Conservation (phyloP, 352 stramenopile genomes). For the Blastocystis sp. region DNA sequence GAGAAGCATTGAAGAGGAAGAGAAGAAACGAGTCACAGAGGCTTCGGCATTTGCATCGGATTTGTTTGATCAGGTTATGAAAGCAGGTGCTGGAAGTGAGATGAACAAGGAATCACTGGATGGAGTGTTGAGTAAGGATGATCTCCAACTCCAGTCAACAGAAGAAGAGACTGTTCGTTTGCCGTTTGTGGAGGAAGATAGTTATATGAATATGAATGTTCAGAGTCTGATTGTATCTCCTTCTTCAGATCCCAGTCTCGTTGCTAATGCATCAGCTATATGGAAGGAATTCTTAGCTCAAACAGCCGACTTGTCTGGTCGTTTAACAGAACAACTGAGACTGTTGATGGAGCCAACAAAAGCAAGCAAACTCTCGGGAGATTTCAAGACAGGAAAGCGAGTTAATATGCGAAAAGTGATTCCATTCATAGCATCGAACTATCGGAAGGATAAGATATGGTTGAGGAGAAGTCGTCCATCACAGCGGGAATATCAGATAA, state of each 20-base stretch:
- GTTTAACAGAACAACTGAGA: constrained; percentile 93
- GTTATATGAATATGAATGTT: constrained; percentile 50
- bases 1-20: not conserved
- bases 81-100: not conserved
- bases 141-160: not conserved
- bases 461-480: constrained; percentile 91
- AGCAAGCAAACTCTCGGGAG: constrained; percentile 86
- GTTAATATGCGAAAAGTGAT: constrained; percentile 99
- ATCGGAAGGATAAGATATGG: constrained; percentile 99
- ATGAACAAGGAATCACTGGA: not conserved
- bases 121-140: not conserved
- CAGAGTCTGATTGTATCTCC: not conserved
- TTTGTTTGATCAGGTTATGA: constrained; percentile 24
- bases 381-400: constrained; percentile 96
- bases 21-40: not conserved
- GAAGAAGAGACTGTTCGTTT: not conserved
- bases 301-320: constrained; percentile 81
- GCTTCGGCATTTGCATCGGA: constrained; percentile 38
- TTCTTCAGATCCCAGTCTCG: not conserved
- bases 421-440: constrained; percentile 98
- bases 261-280: not conserved
- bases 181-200: constrained; percentile 54
- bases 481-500: constrained; percentile 95
- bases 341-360: constrained; percentile 95
- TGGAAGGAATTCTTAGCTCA: constrained; percentile 68